Base-by-base conservation (phyloP, 495 filamentous ascomycete genomes). In the Aspergillus nanangensis region DNA sequence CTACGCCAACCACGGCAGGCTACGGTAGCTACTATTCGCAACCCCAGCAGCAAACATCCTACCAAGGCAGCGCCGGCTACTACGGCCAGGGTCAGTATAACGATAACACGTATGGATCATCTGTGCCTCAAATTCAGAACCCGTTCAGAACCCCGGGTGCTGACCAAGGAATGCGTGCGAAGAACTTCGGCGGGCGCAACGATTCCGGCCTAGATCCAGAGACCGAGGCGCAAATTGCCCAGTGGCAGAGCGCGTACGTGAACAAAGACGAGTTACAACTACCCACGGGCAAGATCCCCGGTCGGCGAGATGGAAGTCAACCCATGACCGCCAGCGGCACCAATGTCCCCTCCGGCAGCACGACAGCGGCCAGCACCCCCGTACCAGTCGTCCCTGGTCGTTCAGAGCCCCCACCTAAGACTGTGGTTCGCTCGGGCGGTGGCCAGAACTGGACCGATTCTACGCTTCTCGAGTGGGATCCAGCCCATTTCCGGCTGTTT, bases 231-330 rank as follows among this genome's bases (percentile, higher is more conserved):
- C 87, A 95, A 62, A 91, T 96, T 45, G 92, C 92, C 36, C 90
- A 96, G 65, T 97, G 94, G 89, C 90, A 95, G 66, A 90, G 84
- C 57, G 89, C 93, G 14, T 98, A 97, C 61, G 77, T 83, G 45
- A 76, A 72, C 27, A 79, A 75, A 44, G 80, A 78, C 20, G 71
- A 72, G 36, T 47, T 53, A 3, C 7, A 5, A 5, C 57, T 56
- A 25, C 51, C 37, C 37, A 48, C 62, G 10, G 61, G 66, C 11
- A 53, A 64, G 32, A 10, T 54, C 10, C 44, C 53, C 25, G 54
- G 55, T 20, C 56, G 55, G 3, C 48, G 47, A 20, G 51, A 58
- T 37, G 57, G 47, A 8, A 35, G 51, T 13, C 41, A 21, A 8
- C 5, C 46, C 22, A 19, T 45, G 13, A 21, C 48, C 17, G 43